Evolutionary conservation across 768 basidiomycete genomes (phyloP), one percentile per base, ranked within the genome.

Genomic region (Russula dissimulans): DNA sequence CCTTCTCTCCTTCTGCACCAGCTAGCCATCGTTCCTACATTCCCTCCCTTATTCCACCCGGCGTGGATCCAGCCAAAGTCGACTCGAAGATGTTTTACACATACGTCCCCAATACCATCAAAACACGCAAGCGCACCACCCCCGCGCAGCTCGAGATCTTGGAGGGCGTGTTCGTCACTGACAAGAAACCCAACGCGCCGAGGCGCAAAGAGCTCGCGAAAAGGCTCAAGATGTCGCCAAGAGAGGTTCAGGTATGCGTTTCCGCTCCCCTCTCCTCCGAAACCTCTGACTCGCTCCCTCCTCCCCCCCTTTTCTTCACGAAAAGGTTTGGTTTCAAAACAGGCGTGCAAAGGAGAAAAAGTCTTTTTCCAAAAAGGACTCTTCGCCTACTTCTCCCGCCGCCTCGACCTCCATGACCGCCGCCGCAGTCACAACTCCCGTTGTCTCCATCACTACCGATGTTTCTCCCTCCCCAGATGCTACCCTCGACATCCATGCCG

Each of bases 81-180:
- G 87, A 89, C 79, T 86, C 88, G 70, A 83, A 86, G 68, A 85
- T 87, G 44, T 91, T 91, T 76, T 90, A 86, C 66, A 85, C 88
- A n/a, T 92, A 89, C 74, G 84, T 85, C 54, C 90, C 90, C 58
- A 91, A 90, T 74, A 87, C 95, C 76, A 90, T 97, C 75, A 95
- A 95, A 76, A 94, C 95, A 68, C 78, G 94, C 61, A 89, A 93
- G 67, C 79, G 95, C 54, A 98, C 95, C 0, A 91, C 92, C 34
- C 83, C 85, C 38, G 77, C 83, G 18, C 95, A 98, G 76, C 86
- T 97, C 69, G 86, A 86, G 73, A 82, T 91, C 65, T 84, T 98
- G 66, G 95, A 98, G 72, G 78, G 81, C 60, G 79, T 93, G 66
- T 98, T 95, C 74, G 83, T 82, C 67, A 78, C 81, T 66, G 92